Conservation (phyloP, 2,329 filamentous ascomycete species). For the Nemania sp. region DNA sequence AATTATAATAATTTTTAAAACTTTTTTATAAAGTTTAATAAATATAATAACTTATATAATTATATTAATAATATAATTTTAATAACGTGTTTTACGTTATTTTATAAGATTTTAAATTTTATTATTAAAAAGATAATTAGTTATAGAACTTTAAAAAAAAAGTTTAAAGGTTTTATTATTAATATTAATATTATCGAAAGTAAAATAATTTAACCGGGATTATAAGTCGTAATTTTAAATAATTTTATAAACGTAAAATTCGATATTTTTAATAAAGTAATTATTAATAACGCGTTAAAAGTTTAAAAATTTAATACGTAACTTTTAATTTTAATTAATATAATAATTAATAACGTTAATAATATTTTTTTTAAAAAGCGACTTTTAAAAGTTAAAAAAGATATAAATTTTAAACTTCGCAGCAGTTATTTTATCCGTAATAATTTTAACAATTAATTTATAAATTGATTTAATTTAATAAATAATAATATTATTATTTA, state of each 20-base stretch:
- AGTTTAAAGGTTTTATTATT: not conserved
- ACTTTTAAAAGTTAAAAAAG: not conserved
- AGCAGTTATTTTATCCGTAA: not conserved
- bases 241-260: not conserved
- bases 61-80: not conserved
- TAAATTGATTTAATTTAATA: not conserved
- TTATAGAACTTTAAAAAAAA: not conserved
- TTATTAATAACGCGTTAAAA: not conserved
- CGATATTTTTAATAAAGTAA: not conserved
- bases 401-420: not conserved
- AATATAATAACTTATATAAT: not conserved
- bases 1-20: not conserved
- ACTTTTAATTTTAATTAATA: not conserved
- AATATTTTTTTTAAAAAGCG: too few species aligned
- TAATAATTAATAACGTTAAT: not conserved
- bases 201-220: not conserved
- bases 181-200: not conserved
- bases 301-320: not conserved
- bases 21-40: not conserved
- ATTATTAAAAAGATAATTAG: not conserved
- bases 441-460: not conserved
- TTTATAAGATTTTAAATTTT: not conserved
- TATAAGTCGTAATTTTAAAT: not conserved
- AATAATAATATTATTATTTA: not conserved
- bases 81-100: not conserved